Percentiles rank a stretch among this genome's conserved stretches.
Conservation (phyloP, 2,329 filamentous ascomycete genomes). For the Scedosporium apiospermum region DNA sequence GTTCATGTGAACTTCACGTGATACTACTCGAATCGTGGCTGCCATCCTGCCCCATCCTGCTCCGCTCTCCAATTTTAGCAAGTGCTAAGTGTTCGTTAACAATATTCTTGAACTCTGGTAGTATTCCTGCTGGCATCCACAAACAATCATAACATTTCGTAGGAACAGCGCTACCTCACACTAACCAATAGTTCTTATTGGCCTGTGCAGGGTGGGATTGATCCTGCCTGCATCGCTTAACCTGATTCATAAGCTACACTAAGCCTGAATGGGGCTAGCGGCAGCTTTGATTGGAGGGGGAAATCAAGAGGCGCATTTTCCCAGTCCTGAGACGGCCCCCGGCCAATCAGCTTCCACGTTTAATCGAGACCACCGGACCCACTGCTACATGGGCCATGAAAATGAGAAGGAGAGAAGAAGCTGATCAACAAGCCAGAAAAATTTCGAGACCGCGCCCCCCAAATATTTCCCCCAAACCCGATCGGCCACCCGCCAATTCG, state of each 20-base stretch:
- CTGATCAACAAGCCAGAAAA: constrained; percentile 4
- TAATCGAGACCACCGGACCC: not conserved
- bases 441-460: constrained; percentile 4
- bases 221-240: not conserved
- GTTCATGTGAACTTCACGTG: no score
- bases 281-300: not conserved
- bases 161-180: not conserved
- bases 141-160: not conserved
- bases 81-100: not conserved
- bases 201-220: not conserved
- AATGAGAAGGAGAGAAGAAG: not conserved
- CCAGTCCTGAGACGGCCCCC: not conserved
- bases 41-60: no score
- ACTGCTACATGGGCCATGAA: not conserved
- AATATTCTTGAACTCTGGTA: not conserved
- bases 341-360: not conserved
- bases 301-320: not conserved
- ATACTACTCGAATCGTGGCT: no score
- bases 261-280: not conserved
- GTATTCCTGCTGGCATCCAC: no score
- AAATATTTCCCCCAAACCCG: constrained; percentile 5
- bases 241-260: not conserved
- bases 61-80: no score
- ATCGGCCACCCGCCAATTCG: constrained; percentile 8
- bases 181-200: not conserved